These are phyloP conservation scores for Citrus glauca DNA, from an alignment of 345 rosid species.

Conservation along the genomic window DNA sequence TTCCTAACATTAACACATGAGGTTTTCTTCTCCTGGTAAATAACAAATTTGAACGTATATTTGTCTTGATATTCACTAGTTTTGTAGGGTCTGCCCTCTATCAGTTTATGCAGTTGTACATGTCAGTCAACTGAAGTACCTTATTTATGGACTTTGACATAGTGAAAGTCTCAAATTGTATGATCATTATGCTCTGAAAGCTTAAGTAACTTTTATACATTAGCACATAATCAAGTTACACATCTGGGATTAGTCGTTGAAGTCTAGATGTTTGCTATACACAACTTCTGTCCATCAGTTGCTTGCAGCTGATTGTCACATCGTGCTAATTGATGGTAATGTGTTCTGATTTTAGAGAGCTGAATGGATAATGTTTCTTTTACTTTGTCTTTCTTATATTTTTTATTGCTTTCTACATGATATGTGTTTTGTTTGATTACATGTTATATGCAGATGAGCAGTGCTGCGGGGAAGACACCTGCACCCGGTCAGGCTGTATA, in stretches of 20 bases:
- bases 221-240: not conserved
- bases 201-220: not conserved
- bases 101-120: not conserved
- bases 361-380: not conserved
- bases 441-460: conserved; percentile 63
- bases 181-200: not conserved
- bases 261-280: not conserved
- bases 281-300: not conserved
- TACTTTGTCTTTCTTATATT: not conserved
- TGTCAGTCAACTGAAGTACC: not conserved
- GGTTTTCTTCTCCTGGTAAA: not conserved
- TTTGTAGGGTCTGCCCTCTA: not conserved
- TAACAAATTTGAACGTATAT: not conserved
- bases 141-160: conserved; percentile 6
- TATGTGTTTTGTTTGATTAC: not conserved
- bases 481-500: conserved; percentile 94
- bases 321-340: not conserved
- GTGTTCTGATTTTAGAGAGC: not conserved
- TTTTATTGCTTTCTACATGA: not conserved
- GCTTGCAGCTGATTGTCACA: not conserved
- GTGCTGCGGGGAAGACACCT: conserved; percentile 97
- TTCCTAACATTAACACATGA: not conserved
- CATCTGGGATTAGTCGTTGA: not conserved
- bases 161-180: not conserved
- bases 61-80: not conserved